These are phyloP conservation scores for Lavandula angustifolia DNA, from an alignment of 257 asterid species.

Conservation along the genomic window DNA sequence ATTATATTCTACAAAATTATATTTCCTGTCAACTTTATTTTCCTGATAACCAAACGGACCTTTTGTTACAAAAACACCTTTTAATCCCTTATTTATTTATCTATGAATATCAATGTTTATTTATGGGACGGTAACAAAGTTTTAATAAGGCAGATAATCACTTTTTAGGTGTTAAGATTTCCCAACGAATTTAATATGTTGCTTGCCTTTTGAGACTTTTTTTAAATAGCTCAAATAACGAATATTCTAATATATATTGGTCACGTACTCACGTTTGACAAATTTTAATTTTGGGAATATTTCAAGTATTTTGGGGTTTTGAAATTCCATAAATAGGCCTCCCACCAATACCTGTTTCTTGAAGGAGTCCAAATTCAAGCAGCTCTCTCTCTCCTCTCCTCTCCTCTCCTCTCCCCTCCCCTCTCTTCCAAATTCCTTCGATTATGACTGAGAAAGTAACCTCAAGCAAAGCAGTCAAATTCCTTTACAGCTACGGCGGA, in stretches of 20 bases:
- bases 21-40: too few species aligned
- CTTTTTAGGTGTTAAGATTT: too few species aligned
- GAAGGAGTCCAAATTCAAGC: slow-evolving; percentile 19
- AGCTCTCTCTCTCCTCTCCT: slow-evolving; percentile 21
- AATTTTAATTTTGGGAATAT: slow-evolving; percentile 14
- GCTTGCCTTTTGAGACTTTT: neutral
- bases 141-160: too few species aligned
- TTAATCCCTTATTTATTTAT: too few species aligned
- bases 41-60: too few species aligned
- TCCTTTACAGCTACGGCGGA: slow-evolving; percentile 85
- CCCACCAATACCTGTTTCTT: slow-evolving; percentile 30
- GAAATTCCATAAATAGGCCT: slow-evolving; percentile 42
- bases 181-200: too few species aligned
- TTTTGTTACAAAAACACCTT: too few species aligned
- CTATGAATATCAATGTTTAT: too few species aligned
- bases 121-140: too few species aligned
- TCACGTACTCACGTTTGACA: slow-evolving; percentile 10
- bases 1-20: too few species aligned
- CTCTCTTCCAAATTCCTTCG: neutral
- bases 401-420: too few species aligned
- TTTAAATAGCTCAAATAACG: slow-evolving; percentile 9
- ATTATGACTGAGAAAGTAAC: slow-evolving; percentile 43
- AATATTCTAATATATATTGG: slow-evolving; percentile 39
- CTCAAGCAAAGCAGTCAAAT: slow-evolving; percentile 49
- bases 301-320: neutral